Base-by-base conservation (phyloP, 169 alveolate genomes). In the Plasmodium yoelii region DNA sequence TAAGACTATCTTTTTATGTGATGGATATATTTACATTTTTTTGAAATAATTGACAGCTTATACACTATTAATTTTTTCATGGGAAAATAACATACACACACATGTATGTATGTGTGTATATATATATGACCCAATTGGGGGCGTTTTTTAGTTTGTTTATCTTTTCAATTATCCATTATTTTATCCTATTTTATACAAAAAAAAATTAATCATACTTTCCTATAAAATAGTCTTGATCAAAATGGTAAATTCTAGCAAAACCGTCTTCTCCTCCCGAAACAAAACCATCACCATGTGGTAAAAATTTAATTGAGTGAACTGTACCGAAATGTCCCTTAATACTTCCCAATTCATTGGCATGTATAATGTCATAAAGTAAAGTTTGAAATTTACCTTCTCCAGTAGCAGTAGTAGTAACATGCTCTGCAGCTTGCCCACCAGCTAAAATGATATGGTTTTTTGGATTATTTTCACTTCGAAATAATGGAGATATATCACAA, bases 251-350 rank as follows among this genome's bases (percentile, higher is more conserved):
- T 84, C 99, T 95, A 15, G 97, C 98, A 93, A 94, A 94, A 18
- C 99, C 99, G 88, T 98, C 99, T 93, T 98, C 99, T 39, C 98
- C 98, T 0, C 99, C 99, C 55, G 98, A 95, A 39, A 97, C 98
- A 89, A 96, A 97, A 39, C 97, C 96, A 75, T 90, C 90, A 19
- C 99, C 99, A 87, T 96, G 98, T 2, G 99, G 97, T 57, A 95
- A 89, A 87, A 96, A 94, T 24, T 96, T 97, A 42, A 98, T 84
- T 44, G 99, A 93, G 93, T 98, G 97, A 64, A 98, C 97, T 12
- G 99, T 98, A 55, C 99, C 99, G 93, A 98, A 97, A 94, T 97
- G 99, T 9, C 99, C 99, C 90, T 94, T 95, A 77, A 97, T 93
- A 59, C 97, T 96, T 9, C 99, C 99, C 22, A 98, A 77, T 84